These are phyloP conservation scores for Nelumbo lutea DNA, from an alignment of 164 flowering plant species.

Conservation along the genomic window DNA sequence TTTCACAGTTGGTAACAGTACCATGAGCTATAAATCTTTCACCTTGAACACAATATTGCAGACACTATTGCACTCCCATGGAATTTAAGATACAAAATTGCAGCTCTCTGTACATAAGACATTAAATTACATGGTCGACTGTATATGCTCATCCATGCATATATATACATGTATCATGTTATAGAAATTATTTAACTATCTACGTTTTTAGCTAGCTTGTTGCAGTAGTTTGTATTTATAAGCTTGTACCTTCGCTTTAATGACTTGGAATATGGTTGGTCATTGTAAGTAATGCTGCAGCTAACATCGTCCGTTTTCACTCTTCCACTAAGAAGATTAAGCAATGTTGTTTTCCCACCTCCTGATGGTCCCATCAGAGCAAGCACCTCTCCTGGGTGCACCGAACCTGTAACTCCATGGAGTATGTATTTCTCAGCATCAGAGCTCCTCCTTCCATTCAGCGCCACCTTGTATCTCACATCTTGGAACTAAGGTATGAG, in stretches of 20 bases:
- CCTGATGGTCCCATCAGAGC: constrained; percentile 46
- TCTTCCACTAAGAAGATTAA: constrained; percentile 32
- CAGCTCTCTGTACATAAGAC: too few species aligned
- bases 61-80: too few species aligned
- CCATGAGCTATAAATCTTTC: too few species aligned
- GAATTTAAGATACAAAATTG: too few species aligned
- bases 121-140: too few species aligned
- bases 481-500: constrained; percentile 21
- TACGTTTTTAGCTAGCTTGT: too few species aligned
- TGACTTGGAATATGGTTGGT: constrained; percentile 22
- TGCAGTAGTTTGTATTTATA: neutral
- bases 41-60: too few species aligned
- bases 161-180: too few species aligned
- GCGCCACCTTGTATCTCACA: constrained; percentile 22
- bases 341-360: constrained; percentile 38
- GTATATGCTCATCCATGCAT: too few species aligned
- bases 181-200: too few species aligned
- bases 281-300: constrained; percentile 29
- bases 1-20: too few species aligned
- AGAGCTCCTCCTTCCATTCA: constrained; percentile 5
- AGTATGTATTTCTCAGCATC: constrained; percentile 19
- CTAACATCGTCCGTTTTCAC: constrained; percentile 4
- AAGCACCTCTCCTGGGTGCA: constrained; percentile 29
- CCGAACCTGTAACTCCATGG: constrained; percentile 29
- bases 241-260: constrained; percentile 24